Evolutionary conservation across 345 rosid genomes (phyloP).

Genomic region (Psidium friedrichsthalianum): DNA sequence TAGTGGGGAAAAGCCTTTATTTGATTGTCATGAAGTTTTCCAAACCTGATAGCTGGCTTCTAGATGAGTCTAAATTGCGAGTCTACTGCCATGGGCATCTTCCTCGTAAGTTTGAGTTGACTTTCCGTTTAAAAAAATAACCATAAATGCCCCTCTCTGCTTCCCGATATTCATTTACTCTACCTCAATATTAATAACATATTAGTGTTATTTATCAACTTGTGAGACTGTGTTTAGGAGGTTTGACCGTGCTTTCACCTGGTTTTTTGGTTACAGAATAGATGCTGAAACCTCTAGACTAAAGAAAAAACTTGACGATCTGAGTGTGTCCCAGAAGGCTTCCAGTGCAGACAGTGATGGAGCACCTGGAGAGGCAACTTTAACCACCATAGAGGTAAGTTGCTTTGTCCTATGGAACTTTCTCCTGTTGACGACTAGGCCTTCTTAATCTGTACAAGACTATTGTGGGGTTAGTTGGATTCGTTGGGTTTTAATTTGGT

Average conservation of each 20-base stretch:
- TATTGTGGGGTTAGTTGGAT: not conserved
- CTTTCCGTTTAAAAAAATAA: not conserved
- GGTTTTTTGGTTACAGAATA: slow-evolving; percentile 36
- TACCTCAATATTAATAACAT: not conserved
- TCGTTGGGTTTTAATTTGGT: not conserved
- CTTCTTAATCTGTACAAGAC: not conserved
- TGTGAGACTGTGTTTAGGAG: not conserved
- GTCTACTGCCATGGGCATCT: not conserved
- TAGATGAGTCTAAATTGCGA: not conserved
- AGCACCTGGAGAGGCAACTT: slow-evolving; percentile 29
- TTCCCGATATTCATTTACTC: not conserved
- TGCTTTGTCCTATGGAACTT: not conserved
- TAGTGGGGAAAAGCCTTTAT: not conserved
- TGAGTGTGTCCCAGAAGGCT: slow-evolving; percentile 20
- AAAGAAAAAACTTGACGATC: slow-evolving; percentile 52
- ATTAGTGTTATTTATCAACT: not conserved
- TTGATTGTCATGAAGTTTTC: not conserved
- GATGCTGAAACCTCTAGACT: slow-evolving; percentile 63
- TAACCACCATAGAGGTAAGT: slow-evolving; percentile 55
- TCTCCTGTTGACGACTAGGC: not conserved
- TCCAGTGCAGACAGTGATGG: slow-evolving; percentile 32
- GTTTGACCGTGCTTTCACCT: slow-evolving; percentile 1
- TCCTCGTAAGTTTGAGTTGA: not conserved
- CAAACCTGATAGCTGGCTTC: not conserved
- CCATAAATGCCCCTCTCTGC: not conserved